phyloP scores from a whole-genome alignment of 371 early-diverging fungal species.

The Mucor lusitanicus region DNA sequence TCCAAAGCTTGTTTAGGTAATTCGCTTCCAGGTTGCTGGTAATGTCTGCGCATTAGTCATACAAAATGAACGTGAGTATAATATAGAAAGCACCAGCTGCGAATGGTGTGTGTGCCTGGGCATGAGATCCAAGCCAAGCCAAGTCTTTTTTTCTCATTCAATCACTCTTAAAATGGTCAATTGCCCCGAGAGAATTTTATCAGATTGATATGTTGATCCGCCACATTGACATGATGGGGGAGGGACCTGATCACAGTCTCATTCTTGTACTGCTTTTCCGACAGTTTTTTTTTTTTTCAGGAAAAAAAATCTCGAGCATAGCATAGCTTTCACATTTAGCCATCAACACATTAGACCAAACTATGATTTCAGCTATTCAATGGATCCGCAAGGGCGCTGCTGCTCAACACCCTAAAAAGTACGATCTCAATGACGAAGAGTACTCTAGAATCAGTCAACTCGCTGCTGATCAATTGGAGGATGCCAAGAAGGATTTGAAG shows the following conservation, averaged over 20 bases:
- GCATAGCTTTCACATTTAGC: neutral
- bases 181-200: neutral
- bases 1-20: neutral
- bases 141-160: neutral
- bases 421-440: constrained; percentile 85
- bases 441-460: constrained; percentile 73
- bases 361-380: constrained; percentile 77
- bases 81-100: neutral
- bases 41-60: neutral
- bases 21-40: neutral
- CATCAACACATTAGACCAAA: too few species aligned
- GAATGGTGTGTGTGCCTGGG: neutral
- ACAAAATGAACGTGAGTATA: neutral
- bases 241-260: neutral
- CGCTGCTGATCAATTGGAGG: constrained; percentile 71
- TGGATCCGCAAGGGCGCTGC: constrained; percentile 94
- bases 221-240: neutral
- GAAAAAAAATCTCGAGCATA: neutral
- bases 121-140: neutral
- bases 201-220: neutral
- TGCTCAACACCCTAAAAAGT: constrained; percentile 72
- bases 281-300: neutral
- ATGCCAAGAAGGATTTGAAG: constrained; percentile 70
- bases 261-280: neutral
- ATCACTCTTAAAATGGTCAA: neutral